Conservation (phyloP, 1,284 basidiomycete genomes). For the Rhodotorula sp. region DNA sequence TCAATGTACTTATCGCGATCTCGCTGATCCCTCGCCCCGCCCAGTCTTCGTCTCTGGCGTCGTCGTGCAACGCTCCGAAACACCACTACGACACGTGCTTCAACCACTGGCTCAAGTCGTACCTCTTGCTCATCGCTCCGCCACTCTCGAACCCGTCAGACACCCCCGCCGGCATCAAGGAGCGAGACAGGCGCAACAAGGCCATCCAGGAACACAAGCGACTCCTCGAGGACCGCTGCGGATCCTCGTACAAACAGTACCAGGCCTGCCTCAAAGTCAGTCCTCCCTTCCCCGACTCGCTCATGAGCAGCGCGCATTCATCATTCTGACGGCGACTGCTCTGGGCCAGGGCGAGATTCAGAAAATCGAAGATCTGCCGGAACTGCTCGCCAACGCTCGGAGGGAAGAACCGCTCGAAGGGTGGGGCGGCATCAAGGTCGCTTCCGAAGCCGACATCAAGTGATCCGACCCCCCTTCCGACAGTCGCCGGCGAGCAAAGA, state of each 20-base stretch:
- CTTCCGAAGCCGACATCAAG: slow-evolving; percentile 21
- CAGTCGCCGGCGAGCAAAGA: too few species aligned
- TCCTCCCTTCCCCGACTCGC: not conserved
- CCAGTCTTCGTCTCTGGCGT: slow-evolving; percentile 32
- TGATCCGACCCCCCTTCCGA: not conserved
- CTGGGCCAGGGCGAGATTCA: slow-evolving; percentile 72
- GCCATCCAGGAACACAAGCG: slow-evolving; percentile 57
- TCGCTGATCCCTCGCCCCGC: too few species aligned
- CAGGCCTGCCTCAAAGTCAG: slow-evolving; percentile 71
- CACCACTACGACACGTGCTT: slow-evolving; percentile 88
- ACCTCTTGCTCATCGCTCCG: slow-evolving; percentile 55
- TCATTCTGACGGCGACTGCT: not conserved
- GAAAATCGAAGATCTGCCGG: slow-evolving; percentile 66
- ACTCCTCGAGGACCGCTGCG: slow-evolving; percentile 79
- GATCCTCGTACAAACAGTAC: slow-evolving; percentile 74
- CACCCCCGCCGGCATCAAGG: slow-evolving; percentile 46
- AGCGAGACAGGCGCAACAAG: slow-evolving; percentile 53
- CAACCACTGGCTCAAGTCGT: slow-evolving; percentile 93
- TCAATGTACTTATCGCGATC: too few species aligned
- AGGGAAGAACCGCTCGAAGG: slow-evolving; percentile 68
- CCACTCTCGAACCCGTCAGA: slow-evolving; percentile 22
- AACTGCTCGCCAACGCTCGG: slow-evolving; percentile 72
- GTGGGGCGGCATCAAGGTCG: slow-evolving; percentile 41
- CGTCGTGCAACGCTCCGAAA: slow-evolving; percentile 78
- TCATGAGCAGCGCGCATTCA: not conserved